Evolutionary conservation across 192 early-diverging fungal genomes (phyloP).

Genomic region (Podila epicladia): DNA sequence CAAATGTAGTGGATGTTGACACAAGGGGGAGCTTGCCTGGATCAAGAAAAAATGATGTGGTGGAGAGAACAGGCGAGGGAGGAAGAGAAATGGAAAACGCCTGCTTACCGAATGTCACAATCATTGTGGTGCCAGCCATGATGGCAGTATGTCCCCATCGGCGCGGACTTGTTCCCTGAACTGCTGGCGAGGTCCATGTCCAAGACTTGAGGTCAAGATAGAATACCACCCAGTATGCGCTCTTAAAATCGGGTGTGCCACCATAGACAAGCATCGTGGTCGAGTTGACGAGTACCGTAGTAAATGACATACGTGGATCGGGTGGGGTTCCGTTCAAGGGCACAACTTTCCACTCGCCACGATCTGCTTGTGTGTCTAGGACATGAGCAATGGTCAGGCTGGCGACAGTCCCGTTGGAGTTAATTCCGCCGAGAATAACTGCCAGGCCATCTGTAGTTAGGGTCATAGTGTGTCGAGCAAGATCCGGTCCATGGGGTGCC

Average conservation of each 20-base stretch:
- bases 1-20: too few relatives aligned
- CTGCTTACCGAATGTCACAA: conserved; percentile 47
- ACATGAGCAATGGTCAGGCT: conserved; percentile 28
- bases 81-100: neutral
- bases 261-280: conserved; percentile 45
- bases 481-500: conserved; percentile 22
- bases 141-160: conserved; percentile 43
- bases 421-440: conserved; percentile 22
- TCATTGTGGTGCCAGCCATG: conserved; percentile 34
- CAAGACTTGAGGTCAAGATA: conserved; percentile 37
- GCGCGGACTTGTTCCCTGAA: conserved; percentile 19
- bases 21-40: too few relatives aligned
- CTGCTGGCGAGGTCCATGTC: conserved; percentile 40
- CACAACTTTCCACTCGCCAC: conserved; percentile 13
- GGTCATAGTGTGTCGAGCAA: conserved; percentile 48
- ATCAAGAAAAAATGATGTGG: too few relatives aligned
- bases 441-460: conserved; percentile 39
- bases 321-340: conserved; percentile 24
- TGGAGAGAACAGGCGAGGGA: neutral
- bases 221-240: conserved; percentile 9
- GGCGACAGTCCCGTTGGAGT: conserved; percentile 21
- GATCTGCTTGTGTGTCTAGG: conserved; percentile 27
- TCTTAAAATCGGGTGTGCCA: conserved; percentile 26
- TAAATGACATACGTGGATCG: conserved; percentile 45
- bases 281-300: conserved; percentile 32